Evolutionary conservation across 2,329 filamentous ascomycete species (phyloP).

Genomic region (Trichoderma cornu-damae): DNA sequence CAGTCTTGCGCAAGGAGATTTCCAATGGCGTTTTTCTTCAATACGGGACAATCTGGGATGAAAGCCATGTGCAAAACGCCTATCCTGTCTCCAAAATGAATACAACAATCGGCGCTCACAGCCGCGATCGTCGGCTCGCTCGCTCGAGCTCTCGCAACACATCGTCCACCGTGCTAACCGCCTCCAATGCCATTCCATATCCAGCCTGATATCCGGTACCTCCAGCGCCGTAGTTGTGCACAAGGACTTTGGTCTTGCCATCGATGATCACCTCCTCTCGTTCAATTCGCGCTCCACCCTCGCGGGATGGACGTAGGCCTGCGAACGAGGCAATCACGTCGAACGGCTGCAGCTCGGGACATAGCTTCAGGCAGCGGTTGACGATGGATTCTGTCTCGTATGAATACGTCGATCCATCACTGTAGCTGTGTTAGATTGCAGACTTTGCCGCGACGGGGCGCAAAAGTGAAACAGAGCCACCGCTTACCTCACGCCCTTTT

Average conservation of each 20-base stretch:
- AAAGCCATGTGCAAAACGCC: neutral
- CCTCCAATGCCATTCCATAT: conserved; percentile 37
- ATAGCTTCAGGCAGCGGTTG: conserved; percentile 31
- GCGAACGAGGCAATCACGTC: conserved; percentile 33
- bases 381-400: conserved; percentile 37
- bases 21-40: neutral
- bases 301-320: conserved; percentile 34
- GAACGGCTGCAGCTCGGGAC: conserved; percentile 27
- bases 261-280: conserved; percentile 31
- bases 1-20: neutral
- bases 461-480: neutral
- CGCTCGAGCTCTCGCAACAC: conserved; percentile 22
- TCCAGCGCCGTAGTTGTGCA: conserved; percentile 44
- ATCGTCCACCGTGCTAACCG: conserved; percentile 30
- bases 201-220: conserved; percentile 43
- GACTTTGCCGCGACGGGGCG: neutral
- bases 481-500: conserved; percentile 32
- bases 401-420: conserved; percentile 33
- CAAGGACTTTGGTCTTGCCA: conserved; percentile 25
- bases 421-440: conserved; percentile 12
- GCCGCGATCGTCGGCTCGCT: neutral
- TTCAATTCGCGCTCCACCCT: conserved; percentile 42
- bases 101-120: neutral
- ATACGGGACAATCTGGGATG: neutral
- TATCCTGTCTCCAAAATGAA: neutral